A percentile compares a stretch with the other conserved stretches of the same genome.
Conservation (phyloP, 2,329 filamentous ascomycete species). For the Colletotrichum neosansevieriae region DNA sequence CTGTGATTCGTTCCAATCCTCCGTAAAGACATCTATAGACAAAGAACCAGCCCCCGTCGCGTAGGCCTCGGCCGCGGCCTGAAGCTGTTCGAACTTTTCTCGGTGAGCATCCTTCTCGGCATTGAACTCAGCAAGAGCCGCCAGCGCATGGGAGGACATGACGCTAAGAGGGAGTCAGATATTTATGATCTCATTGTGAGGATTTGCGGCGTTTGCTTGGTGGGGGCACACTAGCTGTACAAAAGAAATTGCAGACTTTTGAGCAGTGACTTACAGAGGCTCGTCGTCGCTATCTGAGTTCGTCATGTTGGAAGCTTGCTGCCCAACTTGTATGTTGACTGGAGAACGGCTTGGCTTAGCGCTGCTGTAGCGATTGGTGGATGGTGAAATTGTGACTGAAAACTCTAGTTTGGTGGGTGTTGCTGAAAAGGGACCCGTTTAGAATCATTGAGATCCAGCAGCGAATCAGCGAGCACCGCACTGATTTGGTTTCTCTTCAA, state of each 20-base stretch:
- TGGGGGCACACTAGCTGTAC: not conserved
- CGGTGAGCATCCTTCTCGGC: constrained; percentile 75
- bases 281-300: constrained; percentile 58
- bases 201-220: not conserved
- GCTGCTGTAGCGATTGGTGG: too few relatives aligned
- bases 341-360: too few relatives aligned
- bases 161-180: constrained; percentile 54
- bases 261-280: constrained; percentile 56
- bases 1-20: constrained; percentile 87
- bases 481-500: not conserved
- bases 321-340: not conserved
- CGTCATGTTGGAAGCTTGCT: constrained; percentile 13
- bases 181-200: not conserved
- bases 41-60: constrained; percentile 40
- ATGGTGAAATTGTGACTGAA: too few relatives aligned
- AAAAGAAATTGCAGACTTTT: constrained; percentile 1
- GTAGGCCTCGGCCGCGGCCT: constrained; percentile 67
- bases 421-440: constrained; percentile 22
- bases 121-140: constrained; percentile 80
- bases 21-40: constrained; percentile 77
- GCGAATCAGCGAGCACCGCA: constrained; percentile 30
- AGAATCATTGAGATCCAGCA: constrained; percentile 8
- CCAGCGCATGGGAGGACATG: constrained; percentile 75
- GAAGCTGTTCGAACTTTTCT: constrained; percentile 76
- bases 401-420: too few relatives aligned